Percentiles rank a stretch among this genome's conserved stretches.
Conservation (phyloP, 306 rosid genomes). For the Cicer bijugum region DNA sequence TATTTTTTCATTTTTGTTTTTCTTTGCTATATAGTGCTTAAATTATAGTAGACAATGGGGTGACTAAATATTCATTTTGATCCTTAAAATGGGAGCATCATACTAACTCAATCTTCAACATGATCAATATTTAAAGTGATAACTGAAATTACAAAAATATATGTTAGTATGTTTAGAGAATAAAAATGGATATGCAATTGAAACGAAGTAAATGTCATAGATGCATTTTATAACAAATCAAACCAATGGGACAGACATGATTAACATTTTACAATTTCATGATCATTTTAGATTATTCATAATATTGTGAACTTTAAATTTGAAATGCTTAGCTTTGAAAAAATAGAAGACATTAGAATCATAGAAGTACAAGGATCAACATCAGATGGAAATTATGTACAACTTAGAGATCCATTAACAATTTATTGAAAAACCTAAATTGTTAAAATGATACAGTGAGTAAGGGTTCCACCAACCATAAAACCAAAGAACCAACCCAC, state of each 20-base stretch:
- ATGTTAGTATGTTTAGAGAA: no score
- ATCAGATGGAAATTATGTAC: conserved; percentile 46
- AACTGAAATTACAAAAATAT: no score
- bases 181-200: no score
- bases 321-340: conserved; percentile 9
- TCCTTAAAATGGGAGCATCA: background rate
- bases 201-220: no score
- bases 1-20: background rate
- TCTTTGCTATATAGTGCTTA: background rate
- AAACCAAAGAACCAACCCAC: conserved; percentile 37
- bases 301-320: background rate
- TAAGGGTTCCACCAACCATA: conserved; percentile 38
- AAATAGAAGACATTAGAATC: background rate
- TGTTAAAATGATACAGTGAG: conserved; percentile 28
- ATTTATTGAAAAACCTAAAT: conserved; percentile 45
- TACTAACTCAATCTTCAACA: background rate
- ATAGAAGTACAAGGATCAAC: conserved; percentile 5
- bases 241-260: no score
- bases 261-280: no score
- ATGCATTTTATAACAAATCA: no score
- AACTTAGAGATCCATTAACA: conserved; percentile 37
- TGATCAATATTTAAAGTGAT: background rate
- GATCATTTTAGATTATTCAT: no score
- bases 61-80: background rate
- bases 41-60: background rate